Evolutionary conservation across 2,329 filamentous ascomycete genomes (phyloP).

Genomic region (Penicillium psychrosexuale): DNA sequence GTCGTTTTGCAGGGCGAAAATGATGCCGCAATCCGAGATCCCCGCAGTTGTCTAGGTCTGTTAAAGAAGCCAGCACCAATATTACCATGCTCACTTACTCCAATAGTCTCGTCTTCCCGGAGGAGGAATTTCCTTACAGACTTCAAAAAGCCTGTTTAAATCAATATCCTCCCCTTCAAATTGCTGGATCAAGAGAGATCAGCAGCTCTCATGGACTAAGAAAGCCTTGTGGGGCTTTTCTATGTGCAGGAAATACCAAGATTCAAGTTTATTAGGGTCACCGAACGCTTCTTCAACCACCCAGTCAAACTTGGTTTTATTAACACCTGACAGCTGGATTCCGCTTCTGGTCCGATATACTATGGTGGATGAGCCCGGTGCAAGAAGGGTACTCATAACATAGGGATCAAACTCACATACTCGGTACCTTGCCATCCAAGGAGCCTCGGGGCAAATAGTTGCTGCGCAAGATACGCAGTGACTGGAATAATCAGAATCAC

Average conservation of each 20-base stretch:
- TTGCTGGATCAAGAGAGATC: neutral
- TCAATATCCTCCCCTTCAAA: conserved; percentile 3
- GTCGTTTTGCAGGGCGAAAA: neutral
- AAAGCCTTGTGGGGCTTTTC: neutral
- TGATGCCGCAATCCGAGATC: neutral
- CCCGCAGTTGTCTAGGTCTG: neutral
- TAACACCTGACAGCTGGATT: neutral
- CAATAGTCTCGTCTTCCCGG: neutral
- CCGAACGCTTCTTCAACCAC: neutral
- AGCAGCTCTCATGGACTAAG: conserved; percentile 6
- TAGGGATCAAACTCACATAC: neutral
- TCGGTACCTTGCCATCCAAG: neutral
- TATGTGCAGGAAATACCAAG: neutral
- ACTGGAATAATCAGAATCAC: neutral
- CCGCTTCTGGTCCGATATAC: neutral
- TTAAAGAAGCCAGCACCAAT: neutral
- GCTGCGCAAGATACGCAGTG: neutral
- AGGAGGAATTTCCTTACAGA: conserved; percentile 1
- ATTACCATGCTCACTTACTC: neutral
- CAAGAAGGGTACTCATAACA: neutral
- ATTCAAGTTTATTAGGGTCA: neutral
- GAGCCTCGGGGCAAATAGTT: neutral
- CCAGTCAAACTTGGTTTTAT: neutral
- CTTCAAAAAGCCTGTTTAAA: conserved; percentile 6
- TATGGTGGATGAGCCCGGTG: neutral